phyloP scores from a whole-genome alignment of 2,329 filamentous ascomycete genomes.

The Diaporthe ilicicola region DNA sequence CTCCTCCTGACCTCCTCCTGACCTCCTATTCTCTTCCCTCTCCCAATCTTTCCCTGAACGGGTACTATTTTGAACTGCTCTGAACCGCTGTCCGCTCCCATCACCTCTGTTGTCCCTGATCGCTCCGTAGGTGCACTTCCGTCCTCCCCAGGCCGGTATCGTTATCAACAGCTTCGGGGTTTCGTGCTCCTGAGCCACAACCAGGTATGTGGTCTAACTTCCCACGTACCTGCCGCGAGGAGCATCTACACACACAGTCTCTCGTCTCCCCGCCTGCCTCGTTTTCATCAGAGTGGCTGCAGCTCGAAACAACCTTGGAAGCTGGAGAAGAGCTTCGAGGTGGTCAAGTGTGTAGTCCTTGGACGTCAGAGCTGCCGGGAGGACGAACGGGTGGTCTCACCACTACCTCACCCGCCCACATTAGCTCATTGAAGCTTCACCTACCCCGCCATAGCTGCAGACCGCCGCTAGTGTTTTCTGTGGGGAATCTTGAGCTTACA shows the following conservation, averaged over 20 bases:
- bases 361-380: background rate
- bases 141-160: background rate
- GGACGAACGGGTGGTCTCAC: background rate
- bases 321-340: background rate
- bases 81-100: background rate
- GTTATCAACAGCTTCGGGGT: background rate
- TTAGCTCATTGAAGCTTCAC: constrained; percentile 16
- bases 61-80: background rate
- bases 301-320: background rate
- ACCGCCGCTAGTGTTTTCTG: constrained; percentile 6
- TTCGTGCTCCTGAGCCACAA: background rate
- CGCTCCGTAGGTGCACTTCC: background rate
- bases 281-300: background rate
- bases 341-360: background rate
- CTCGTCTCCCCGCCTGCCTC: background rate
- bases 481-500: constrained; percentile 10
- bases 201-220: background rate
- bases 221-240: background rate
- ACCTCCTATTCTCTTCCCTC: background rate
- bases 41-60: background rate
- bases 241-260: background rate
- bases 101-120: background rate
- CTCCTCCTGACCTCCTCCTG: background rate
- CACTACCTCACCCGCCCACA: background rate
- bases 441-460: constrained; percentile 15